These are phyloP conservation scores for Citrus maxima DNA, from an alignment of 345 rosid genomes.

Conservation along the genomic window DNA sequence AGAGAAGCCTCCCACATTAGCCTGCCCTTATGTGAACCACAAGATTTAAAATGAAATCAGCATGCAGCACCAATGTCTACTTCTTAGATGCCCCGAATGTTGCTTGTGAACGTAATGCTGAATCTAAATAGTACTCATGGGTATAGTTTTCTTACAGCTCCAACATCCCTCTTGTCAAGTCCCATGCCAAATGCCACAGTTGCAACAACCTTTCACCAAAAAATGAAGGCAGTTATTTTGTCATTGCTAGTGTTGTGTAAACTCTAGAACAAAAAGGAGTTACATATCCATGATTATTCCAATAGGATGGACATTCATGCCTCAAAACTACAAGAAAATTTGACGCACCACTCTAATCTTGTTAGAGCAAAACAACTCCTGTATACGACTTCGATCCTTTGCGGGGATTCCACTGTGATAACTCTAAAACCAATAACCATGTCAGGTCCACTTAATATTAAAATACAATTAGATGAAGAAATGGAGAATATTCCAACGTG, in stretches of 20 bases:
- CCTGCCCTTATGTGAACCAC: background rate
- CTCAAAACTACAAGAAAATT: conserved; percentile 9
- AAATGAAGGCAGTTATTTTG: conserved; percentile 11
- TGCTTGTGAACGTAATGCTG: conserved; percentile 10
- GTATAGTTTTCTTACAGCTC: conserved; percentile 73
- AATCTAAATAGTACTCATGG: conserved; percentile 15
- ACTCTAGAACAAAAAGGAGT: conserved; percentile 2
- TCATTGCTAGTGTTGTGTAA: background rate
- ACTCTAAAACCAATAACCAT: conserved; percentile 47
- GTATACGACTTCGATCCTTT: conserved; percentile 71
- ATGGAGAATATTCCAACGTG: background rate
- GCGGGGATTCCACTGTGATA: conserved; percentile 85
- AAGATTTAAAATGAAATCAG: background rate
- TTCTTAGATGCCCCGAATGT: background rate
- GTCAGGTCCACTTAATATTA: conserved; percentile 22
- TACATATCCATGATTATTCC: background rate
- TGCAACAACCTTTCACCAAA: conserved; percentile 81
- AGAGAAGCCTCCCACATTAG: background rate
- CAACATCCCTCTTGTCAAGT: conserved; percentile 89
- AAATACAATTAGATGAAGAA: conserved; percentile 6
- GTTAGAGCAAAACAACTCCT: conserved; percentile 86
- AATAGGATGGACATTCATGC: background rate
- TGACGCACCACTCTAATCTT: conserved; percentile 86
- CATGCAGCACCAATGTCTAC: background rate
- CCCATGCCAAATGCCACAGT: conserved; percentile 99